Evolutionary conservation across 768 basidiomycete genomes (phyloP).

Genomic region (Boletus pseudopeckii): DNA sequence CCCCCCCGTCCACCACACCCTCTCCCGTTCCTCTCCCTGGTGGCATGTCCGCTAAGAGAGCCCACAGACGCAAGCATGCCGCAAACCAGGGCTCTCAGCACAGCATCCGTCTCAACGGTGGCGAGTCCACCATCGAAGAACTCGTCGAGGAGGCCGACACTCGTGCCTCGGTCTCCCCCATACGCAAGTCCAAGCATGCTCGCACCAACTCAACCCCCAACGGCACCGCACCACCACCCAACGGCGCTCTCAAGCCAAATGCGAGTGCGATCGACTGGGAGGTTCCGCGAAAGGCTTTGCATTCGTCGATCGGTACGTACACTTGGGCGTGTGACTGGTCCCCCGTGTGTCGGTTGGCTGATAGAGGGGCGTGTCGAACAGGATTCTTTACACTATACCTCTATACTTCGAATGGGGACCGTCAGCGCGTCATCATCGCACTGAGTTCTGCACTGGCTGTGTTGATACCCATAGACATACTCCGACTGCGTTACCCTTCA

Average conservation of each 20-base stretch:
- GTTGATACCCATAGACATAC: constrained; percentile 69
- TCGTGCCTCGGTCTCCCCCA: constrained; percentile 13
- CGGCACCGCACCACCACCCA: constrained; percentile 3
- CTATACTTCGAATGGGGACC: constrained; percentile 46
- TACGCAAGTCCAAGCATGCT: constrained; percentile 16
- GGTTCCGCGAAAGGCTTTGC: constrained; percentile 82
- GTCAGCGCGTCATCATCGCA: constrained; percentile 51
- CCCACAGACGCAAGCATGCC: constrained; percentile 19
- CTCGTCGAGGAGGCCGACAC: constrained; percentile 22
- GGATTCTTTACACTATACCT: constrained; percentile 65
- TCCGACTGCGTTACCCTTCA: constrained; percentile 61
- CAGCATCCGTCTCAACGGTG: neutral
- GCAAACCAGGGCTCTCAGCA: constrained; percentile 26
- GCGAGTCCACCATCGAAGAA: constrained; percentile 23
- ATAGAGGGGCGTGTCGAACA: constrained; percentile 22
- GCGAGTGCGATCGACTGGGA: constrained; percentile 66
- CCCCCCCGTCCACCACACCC: constrained; percentile 28
- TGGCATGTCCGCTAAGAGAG: constrained; percentile 39
- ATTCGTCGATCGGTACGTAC: constrained; percentile 81
- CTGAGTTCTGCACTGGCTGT: constrained; percentile 66
- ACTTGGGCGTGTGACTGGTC: neutral
- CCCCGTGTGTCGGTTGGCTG: neutral
- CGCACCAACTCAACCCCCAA: constrained; percentile 8
- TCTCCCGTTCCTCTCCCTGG: constrained; percentile 5
- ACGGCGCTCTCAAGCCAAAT: constrained; percentile 10